These are phyloP conservation scores for Luzula sylvatica DNA, from an alignment of 176 grass and related monocot species.

Conservation along the genomic window DNA sequence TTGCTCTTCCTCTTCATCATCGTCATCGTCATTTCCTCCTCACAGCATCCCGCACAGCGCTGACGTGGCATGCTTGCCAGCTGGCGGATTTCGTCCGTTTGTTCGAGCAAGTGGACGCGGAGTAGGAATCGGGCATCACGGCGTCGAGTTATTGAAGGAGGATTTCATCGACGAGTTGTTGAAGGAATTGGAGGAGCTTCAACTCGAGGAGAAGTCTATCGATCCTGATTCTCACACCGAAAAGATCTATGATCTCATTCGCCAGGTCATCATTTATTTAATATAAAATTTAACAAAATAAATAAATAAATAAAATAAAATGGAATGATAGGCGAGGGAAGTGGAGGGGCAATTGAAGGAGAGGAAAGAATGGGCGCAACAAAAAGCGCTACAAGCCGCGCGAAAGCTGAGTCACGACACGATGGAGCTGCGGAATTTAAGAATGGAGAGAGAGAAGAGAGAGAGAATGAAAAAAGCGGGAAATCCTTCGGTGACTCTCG, in stretches of 20 bases:
- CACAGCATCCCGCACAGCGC: background rate
- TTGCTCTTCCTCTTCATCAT: background rate
- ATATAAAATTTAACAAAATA: too few species aligned
- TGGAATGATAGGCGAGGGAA: slow-evolving; percentile 59
- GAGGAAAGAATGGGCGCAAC: slow-evolving; percentile 81
- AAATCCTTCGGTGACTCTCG: slow-evolving; percentile 17
- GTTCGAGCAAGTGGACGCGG: slow-evolving; percentile 2
- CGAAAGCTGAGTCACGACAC: slow-evolving; percentile 84
- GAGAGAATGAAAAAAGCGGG: slow-evolving; percentile 68
- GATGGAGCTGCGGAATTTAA: slow-evolving; percentile 58
- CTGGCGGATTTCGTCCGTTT: slow-evolving; percentile 14
- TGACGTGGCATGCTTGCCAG: background rate
- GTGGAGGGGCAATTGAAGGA: slow-evolving; percentile 84
- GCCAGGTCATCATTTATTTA: too few species aligned
- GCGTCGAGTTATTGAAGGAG: background rate
- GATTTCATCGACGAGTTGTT: slow-evolving; percentile 22
- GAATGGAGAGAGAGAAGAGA: slow-evolving; percentile 71
- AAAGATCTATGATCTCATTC: slow-evolving; percentile 11
- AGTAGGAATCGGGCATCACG: background rate
- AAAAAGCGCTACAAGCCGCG: slow-evolving; percentile 81
- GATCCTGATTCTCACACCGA: slow-evolving; percentile 4
- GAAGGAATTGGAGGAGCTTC: slow-evolving; percentile 12
- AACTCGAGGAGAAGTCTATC: slow-evolving; percentile 4
- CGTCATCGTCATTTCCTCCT: background rate
- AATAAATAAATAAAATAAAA: slow-evolving; percentile 48